Base-by-base conservation (phyloP, 192 early-diverging fungal genomes). In the Coemansia sp. region DNA sequence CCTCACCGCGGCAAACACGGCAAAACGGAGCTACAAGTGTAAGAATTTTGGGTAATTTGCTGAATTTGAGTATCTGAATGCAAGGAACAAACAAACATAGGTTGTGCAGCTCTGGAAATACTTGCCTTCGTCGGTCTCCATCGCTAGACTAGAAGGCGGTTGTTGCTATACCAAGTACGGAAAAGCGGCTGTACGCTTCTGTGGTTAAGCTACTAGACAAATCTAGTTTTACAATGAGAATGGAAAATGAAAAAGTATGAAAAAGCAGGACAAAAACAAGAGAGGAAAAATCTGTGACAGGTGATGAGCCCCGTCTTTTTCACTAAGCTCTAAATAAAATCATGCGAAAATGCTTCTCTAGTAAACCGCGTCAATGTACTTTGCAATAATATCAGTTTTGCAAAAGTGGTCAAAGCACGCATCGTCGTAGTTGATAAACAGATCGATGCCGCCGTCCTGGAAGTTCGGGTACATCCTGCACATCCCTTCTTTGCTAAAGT, bases 1-100 rank as follows among this genome's bases (percentile, higher is more conserved):
- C 85, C 59, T 88, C 89, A 38, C 84, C 83, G 37, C 92, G 87
- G 55, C 92, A 93, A 28, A 93, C 91, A 68, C 92, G 87, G 79
- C 92, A 93, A 64, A 92, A 88, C 64, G 87, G 85, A 71, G 65
- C 82, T 75, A 73, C 63, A 67, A 22, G 44, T 27, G 11, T 2
- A 19, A 34, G 52, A 25, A 23, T 22, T 28, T 7, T 33, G 9
- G 33, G 14, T 13, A 29, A 52, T 22, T 20, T 29, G 29, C 11
- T 10, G 50, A 40, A 40, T 60, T 61, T 40, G 65, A 25, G 20
- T 29, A 38, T 10, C 1, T 9, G 22, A 25, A 48, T 23, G 23
- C 7, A 47, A 47, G 15, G 30, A 33, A 10, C n/a, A 20, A 50
- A 59, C 28, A 47, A 23, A 33, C 40, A 41, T 17, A 17, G 4